Percentiles rank a stretch among this genome's conserved stretches.
phyloP scores from a whole-genome alignment of 257 asterid species.

The Penstemon newberryi region DNA sequence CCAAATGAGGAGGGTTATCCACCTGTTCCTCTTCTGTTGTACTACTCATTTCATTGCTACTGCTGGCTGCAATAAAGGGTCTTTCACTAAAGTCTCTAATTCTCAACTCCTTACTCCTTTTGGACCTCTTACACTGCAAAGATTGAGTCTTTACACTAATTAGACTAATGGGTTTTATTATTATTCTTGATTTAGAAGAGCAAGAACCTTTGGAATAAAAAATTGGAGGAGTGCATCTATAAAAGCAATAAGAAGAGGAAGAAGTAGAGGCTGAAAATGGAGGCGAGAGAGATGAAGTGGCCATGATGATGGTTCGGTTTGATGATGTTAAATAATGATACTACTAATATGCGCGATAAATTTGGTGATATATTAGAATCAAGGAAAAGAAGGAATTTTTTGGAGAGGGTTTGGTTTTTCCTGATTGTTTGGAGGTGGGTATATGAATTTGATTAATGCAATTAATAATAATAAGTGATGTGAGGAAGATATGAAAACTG shows the following conservation, averaged over 20 bases:
- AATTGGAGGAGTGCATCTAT: constrained; percentile 3
- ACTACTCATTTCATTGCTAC: constrained; percentile 41
- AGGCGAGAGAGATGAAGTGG: constrained; percentile 49
- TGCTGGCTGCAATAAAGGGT: constrained; percentile 40
- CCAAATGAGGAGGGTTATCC: constrained; percentile 57
- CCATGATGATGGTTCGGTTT: constrained; percentile 35
- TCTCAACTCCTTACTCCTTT: constrained; percentile 27
- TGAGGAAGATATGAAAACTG: constrained; percentile 6
- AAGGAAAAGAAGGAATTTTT: neutral
- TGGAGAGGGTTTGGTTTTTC: constrained; percentile 15
- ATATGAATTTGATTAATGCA: constrained; percentile 11
- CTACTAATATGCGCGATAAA: constrained; percentile 1
- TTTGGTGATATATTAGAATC: neutral
- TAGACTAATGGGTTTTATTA: constrained; percentile 37
- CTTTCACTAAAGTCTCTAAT: constrained; percentile 27
- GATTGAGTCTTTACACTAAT: constrained; percentile 37
- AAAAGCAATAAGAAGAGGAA: constrained; percentile 25
- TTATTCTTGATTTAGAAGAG: constrained; percentile 39
- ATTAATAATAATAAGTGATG: constrained; percentile 1
- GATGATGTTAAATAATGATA: constrained; percentile 27
- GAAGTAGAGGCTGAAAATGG: constrained; percentile 30
- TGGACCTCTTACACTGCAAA: constrained; percentile 19
- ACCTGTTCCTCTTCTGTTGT: constrained; percentile 48
- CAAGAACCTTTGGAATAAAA: constrained; percentile 29
- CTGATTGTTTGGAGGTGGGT: constrained; percentile 30